Conservation (phyloP, 495 filamentous ascomycete genomes). For the Trichoderma parareesei region DNA sequence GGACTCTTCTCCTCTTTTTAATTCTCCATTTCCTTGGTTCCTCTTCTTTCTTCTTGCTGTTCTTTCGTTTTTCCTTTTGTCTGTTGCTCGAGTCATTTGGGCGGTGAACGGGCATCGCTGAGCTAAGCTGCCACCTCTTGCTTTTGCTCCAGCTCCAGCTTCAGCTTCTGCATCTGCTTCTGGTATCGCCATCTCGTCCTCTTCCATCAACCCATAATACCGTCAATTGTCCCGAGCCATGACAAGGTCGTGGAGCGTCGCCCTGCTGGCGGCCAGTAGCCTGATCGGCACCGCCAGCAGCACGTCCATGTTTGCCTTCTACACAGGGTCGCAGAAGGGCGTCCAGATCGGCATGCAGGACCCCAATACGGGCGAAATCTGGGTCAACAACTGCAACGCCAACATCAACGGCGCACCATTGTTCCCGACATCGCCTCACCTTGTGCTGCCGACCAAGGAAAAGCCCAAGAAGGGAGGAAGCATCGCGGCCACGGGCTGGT, state of each 20-base stretch:
- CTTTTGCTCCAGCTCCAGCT: no score
- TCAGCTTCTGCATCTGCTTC: background rate
- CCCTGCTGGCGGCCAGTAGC: slow-evolving; percentile 22
- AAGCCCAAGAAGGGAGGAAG: slow-evolving; percentile 26
- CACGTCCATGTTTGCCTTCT: slow-evolving; percentile 21
- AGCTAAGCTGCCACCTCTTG: no score
- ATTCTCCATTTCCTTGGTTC: background rate
- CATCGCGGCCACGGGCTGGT: slow-evolving; percentile 29
- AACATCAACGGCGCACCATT: slow-evolving; percentile 13
- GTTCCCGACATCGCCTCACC: slow-evolving; percentile 23
- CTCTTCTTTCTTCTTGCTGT: background rate
- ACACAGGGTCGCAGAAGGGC: slow-evolving; percentile 17
- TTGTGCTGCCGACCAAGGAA: slow-evolving; percentile 16
- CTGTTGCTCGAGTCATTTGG: no score
- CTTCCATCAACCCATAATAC: background rate
- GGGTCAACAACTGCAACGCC: slow-evolving; percentile 29
- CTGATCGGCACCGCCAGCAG: slow-evolving; percentile 26
- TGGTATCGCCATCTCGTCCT: background rate
- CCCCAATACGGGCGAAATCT: slow-evolving; percentile 24
- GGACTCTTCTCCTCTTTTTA: no score
- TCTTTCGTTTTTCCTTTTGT: no score
- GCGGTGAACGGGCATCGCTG: no score
- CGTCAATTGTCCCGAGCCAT: background rate
- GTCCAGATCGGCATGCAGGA: slow-evolving; percentile 31
- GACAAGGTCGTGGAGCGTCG: background rate